Evolutionary conservation across 345 rosid species (phyloP), one percentile per base, ranked within the genome.

Genomic region (Eucalyptus grandis): DNA sequence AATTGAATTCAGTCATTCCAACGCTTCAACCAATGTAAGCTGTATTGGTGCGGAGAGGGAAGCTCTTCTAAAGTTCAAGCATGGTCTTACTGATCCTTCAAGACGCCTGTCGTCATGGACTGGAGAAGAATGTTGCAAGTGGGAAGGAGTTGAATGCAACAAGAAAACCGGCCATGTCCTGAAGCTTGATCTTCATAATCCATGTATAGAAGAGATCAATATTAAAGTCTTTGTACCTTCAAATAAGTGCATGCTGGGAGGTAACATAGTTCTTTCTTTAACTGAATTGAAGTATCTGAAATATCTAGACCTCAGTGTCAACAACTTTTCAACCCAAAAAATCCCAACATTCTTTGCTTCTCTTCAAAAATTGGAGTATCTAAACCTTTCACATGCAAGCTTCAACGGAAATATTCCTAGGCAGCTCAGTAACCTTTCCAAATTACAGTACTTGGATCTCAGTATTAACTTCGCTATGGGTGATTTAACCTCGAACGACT

Each of bases 391-490:
- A 62, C 0, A 62, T 7, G 34, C 69, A 27, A 2, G 9, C 17
- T 62, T 62, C 16, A 2, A 13, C 0, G 69, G 69, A 62, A 3
- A 30, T 62, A 30, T 62, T 30, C 17, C 69, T 27, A 6, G 9
- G 69, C 34, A 62, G 5, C 69, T 62, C 34, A 30, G 0, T 62
- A 62, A 62, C 17, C 69, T 62, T 62, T 62, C 69, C 17, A 62
- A 62, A 12, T 30, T 62, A 62, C 69, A 62, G 5, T 62, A 62
- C 34, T 62, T 62, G 31, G 69, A 62, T 62, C 69, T 62, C 0
- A 62, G 69, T 27, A 6, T 0, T 6, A 0, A 6, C 0, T 13
- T 0, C 2, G 0, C 0, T 60, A 3, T 0, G 2, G n/a, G 65
- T 58, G 0, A 2, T 58, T 58, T 26, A 60, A 3, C 69, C 69